Conservation (phyloP, 495 filamentous ascomycete species). For the Penicillium diatomitis region DNA sequence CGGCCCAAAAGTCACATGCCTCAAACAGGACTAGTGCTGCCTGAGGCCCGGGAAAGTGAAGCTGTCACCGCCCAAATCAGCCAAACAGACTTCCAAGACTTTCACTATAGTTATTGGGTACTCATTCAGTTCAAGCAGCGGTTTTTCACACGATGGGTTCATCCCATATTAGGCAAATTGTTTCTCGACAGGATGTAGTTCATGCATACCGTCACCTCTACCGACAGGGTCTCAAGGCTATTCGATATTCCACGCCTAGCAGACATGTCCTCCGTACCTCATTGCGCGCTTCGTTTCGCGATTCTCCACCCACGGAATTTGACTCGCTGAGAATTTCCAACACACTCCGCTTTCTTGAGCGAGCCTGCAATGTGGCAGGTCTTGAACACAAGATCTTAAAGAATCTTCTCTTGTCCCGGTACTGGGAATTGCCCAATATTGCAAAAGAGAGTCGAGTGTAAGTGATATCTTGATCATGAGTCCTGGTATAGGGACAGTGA, state of each 20-base stretch:
- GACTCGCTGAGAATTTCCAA: slow-evolving; percentile 53
- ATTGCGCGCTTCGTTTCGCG: slow-evolving; percentile 65
- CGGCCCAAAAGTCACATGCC: slow-evolving; percentile 22
- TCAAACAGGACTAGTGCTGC: slow-evolving; percentile 12
- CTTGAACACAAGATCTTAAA: slow-evolving; percentile 76
- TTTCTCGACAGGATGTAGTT: slow-evolving; percentile 39
- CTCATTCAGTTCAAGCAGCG: no score
- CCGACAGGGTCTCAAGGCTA: slow-evolving; percentile 61
- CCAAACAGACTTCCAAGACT: neutral
- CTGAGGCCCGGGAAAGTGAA: slow-evolving; percentile 11
- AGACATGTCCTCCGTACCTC: slow-evolving; percentile 56
- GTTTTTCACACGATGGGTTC: slow-evolving; percentile 6
- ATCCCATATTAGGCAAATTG: slow-evolving; percentile 5
- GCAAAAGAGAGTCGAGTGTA: slow-evolving; percentile 30
- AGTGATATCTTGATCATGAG: slow-evolving; percentile 10
- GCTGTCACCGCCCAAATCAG: slow-evolving; percentile 2
- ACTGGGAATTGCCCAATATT: slow-evolving; percentile 42
- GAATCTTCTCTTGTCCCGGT: slow-evolving; percentile 57
- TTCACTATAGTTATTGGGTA: no score
- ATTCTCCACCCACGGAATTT: slow-evolving; percentile 40
- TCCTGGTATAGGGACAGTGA: neutral
- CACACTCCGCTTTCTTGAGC: slow-evolving; percentile 68
- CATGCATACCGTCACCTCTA: slow-evolving; percentile 75
- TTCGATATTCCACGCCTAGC: slow-evolving; percentile 71
- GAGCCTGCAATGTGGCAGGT: slow-evolving; percentile 54